Percentiles rank a stretch among this genome's conserved stretches.
These are phyloP conservation scores for Chaetomium sp. DNA, from an alignment of 2,329 filamentous ascomycete genomes.

Conservation along the genomic window DNA sequence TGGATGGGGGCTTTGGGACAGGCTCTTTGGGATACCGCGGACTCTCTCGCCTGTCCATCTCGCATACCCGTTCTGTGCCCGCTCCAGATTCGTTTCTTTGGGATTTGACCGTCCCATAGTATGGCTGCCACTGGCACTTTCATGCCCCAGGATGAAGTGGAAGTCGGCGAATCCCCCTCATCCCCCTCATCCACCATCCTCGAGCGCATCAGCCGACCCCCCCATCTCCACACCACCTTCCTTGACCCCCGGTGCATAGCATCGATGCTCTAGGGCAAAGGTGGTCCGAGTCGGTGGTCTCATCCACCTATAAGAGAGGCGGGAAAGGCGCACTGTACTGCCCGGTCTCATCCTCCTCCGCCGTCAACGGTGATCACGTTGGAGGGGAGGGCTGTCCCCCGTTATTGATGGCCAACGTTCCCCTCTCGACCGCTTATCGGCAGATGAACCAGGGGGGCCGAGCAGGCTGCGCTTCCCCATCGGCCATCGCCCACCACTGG, in stretches of 20 bases:
- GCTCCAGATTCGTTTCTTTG: too few relatives aligned
- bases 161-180: too few relatives aligned
- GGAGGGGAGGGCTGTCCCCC: background rate
- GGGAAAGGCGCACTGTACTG: conserved; percentile 14
- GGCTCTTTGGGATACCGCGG: too few relatives aligned
- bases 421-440: too few relatives aligned
- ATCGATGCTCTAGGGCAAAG: conserved; percentile 1
- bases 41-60: too few relatives aligned
- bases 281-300: background rate
- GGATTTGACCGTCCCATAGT: too few relatives aligned
- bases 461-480: background rate
- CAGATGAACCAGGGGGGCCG: too few relatives aligned
- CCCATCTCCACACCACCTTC: background rate
- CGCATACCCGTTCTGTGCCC: too few relatives aligned
- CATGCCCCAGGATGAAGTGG: background rate
- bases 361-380: background rate
- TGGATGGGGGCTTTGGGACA: too few relatives aligned
- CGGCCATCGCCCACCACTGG: conserved; percentile 8
- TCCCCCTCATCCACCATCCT: background rate
- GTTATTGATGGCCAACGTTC: conserved; percentile 3
- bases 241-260: background rate
- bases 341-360: conserved; percentile 1
- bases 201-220: conserved; percentile 3
- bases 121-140: background rate
- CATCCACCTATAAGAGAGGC: conserved; percentile 11